Evolutionary conservation across 768 basidiomycete species (phyloP), one percentile per base, ranked within the genome.

Genomic region (Amanita brunnescens): DNA sequence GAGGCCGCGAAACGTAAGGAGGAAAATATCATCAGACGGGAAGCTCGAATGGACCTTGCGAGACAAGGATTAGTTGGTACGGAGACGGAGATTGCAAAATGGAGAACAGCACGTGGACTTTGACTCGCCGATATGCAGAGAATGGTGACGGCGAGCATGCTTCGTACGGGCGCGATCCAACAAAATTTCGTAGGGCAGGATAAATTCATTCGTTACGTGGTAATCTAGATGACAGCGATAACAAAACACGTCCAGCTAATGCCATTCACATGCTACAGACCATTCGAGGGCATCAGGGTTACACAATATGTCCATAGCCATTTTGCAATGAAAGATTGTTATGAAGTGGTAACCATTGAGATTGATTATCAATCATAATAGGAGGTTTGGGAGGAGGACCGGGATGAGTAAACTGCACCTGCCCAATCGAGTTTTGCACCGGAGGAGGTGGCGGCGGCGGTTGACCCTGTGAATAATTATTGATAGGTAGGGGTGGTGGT

Each of bases 21-120:
- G 51, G 89, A 93, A 62, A 80, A 84, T 55, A 67, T 73, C 12
- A 67, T 92, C 34, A 80, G 91, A 33, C 75, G 79, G 47, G 74
- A 87, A 63, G 91, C 91, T 8, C 74, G 85, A 37, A 70, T 83
- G 30, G 88, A 89, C 50, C 75, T 94, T 42, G 80, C 84, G 14
- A 75, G 80, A 34, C 78, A 79, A 54, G 91, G 91, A 21, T 70
- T 87, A 39, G 76, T 93, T 48, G 80, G 81, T 2, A 91, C 90
- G 6, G 91, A 94, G 65, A 80, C 85, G 7, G 89, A 87, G 55
- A 92, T 93, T 29, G 73, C 80, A 29, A 81, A 80, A 62, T 94
- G 91, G 91, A 84, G 77, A 61, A 77, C 70, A 51, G 65, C 64
- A 26, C 64, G 57, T 49, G 70, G 73, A 57, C 67, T 65, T 39